These are phyloP conservation scores for Venturia nashicola DNA, from an alignment of 2,329 filamentous ascomycete species.

Conservation along the genomic window DNA sequence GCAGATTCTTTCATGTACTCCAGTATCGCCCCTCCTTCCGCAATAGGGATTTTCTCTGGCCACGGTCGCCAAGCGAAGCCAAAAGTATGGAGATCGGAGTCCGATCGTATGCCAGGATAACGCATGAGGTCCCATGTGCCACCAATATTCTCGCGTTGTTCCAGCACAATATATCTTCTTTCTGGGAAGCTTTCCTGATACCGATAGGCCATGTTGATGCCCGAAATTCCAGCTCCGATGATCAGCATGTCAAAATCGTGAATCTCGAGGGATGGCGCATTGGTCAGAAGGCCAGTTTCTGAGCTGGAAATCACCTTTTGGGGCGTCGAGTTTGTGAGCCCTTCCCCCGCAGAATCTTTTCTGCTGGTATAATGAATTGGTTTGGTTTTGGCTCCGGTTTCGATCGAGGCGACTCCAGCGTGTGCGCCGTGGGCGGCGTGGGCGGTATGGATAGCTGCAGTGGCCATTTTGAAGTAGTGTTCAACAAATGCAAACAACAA, in stretches of 20 bases:
- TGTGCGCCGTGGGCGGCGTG: not conserved
- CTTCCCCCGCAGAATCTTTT: not conserved
- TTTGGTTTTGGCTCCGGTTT: not conserved
- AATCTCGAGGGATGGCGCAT: not conserved
- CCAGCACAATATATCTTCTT: slow-evolving; percentile 52
- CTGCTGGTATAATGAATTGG: not conserved
- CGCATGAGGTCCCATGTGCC: slow-evolving; percentile 71
- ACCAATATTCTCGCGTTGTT: slow-evolving; percentile 52
- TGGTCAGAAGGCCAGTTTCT: not conserved
- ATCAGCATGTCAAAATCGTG: slow-evolving; percentile 39
- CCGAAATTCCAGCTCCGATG: slow-evolving; percentile 62
- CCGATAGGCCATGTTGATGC: slow-evolving; percentile 62
- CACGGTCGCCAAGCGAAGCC: slow-evolving; percentile 60
- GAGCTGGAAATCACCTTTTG: not conserved
- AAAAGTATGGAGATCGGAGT: slow-evolving; percentile 38
- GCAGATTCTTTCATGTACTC: slow-evolving; percentile 33
- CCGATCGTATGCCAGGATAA: slow-evolving; percentile 55
- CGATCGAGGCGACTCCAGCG: not conserved
- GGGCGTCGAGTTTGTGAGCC: not conserved
- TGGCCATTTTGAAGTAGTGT: not conserved
- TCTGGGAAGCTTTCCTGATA: slow-evolving; percentile 46
- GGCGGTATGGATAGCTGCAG: not conserved
- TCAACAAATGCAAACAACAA: not conserved
- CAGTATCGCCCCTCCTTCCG: slow-evolving; percentile 31
- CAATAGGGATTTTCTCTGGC: slow-evolving; percentile 37